Evolutionary conservation across 352 stramenopile species (phyloP).

Genomic region (Pythium chondricola): DNA sequence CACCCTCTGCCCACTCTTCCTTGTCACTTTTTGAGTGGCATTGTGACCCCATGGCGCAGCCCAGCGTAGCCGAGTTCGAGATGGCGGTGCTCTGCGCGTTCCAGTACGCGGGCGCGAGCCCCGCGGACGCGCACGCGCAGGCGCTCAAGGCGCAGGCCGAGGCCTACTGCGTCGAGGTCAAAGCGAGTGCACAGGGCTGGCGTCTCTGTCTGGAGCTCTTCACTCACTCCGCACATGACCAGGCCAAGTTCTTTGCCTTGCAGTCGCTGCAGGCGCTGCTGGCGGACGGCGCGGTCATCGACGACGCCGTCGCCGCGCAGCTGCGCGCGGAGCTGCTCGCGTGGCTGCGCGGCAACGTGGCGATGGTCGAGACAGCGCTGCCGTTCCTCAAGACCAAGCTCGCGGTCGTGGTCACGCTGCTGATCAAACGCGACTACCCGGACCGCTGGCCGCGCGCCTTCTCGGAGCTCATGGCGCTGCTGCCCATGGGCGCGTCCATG

Average conservation of each 20-base stretch:
- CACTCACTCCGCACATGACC: conserved; percentile 47
- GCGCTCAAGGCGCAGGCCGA: conserved; percentile 67
- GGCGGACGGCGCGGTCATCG: conserved; percentile 24
- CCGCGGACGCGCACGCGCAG: conserved; percentile 42
- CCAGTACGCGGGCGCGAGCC: conserved; percentile 60
- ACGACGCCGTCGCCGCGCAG: conserved; percentile 38
- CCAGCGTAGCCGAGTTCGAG: conserved; percentile 52
- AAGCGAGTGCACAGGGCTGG: conserved; percentile 45
- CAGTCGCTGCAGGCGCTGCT: conserved; percentile 70
- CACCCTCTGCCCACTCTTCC: neutral
- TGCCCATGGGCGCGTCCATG: conserved; percentile 65
- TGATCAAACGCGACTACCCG: conserved; percentile 89
- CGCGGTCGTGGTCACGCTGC: conserved; percentile 68
- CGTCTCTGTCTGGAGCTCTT: conserved; percentile 66
- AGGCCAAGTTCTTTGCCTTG: conserved; percentile 82
- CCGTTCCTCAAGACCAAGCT: conserved; percentile 86
- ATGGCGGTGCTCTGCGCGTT: conserved; percentile 74
- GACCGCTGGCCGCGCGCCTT: conserved; percentile 84
- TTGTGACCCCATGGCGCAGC: conserved; percentile 11
- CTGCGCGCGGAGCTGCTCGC: conserved; percentile 49
- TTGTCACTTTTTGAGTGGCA: conserved; percentile 14
- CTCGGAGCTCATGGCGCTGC: conserved; percentile 66
- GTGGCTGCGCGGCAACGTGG: conserved; percentile 59
- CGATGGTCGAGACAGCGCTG: conserved; percentile 47
- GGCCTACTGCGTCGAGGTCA: conserved; percentile 53